Evolutionary conservation across 345 rosid species (phyloP), one percentile per base, ranked within the genome.

Genomic region (Barbarea vulgaris): DNA sequence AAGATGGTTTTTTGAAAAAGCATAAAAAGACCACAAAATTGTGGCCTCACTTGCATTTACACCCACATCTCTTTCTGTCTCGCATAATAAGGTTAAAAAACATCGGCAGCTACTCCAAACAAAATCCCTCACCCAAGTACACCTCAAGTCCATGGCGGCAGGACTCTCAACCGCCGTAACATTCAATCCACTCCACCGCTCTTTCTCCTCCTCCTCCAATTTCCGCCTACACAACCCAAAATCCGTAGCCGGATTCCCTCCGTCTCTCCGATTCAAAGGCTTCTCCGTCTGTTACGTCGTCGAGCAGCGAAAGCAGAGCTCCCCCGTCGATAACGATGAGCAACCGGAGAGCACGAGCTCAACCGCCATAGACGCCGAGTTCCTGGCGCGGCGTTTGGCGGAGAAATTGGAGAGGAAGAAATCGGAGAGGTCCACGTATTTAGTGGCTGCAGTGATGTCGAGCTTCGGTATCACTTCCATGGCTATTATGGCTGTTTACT

Each of bases 371-470:
- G 72, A 80, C 52, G 19, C 75, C 0, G 85, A 79, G 84, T 66
- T 79, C 61, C 67, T 69, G 1, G 68, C 79, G 22, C 28, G 77
- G 27, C 87, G 84, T 24, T 50, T 79, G 21, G 83, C 85, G 33
- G 89, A 85, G 88, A 82, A 81, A 53, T 25, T 77, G 21, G 87
- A 83, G 11, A 84, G 93, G 81, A 92, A 89, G 84, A 85, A 73
- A 80, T 87, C 91, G 7, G 96, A 95, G 86, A 83, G 97, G 85
- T 79, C 70, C 24, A 92, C 93, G 4, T 95, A 92, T 57, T 82
- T 95, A 1, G 79, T 89, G 9, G 97, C 97, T 4, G 97, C 99
- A 0, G 84, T 95, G 28, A 73, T 92, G 90, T 92, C 99, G n/a
- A 90, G 89, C 80, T 80, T 89, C 2, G 97, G 97, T 48, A 81